A percentile compares a stretch with the other conserved stretches of the same genome.
These are phyloP conservation scores for Aphanomyces astaci DNA, from an alignment of 352 stramenopile genomes.

Conservation along the genomic window DNA sequence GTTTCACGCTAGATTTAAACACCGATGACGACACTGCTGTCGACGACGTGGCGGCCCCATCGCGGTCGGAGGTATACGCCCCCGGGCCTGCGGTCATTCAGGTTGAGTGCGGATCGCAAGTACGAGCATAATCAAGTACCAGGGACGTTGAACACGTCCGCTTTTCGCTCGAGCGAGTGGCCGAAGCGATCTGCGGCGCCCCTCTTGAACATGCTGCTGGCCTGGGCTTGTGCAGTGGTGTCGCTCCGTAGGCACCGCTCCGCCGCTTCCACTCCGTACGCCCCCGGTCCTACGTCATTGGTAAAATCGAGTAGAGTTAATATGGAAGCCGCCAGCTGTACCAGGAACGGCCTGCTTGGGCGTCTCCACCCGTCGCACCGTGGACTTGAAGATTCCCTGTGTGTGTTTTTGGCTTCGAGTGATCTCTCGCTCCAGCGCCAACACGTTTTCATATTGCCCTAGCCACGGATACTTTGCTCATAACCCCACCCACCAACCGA, in stretches of 20 bases:
- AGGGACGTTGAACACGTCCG: constrained; percentile 46
- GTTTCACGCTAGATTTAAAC: constrained; percentile 36
- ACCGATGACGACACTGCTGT: constrained; percentile 12
- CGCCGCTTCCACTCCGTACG: constrained; percentile 58
- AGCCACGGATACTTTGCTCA: too few relatives aligned
- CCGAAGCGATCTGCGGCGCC: constrained; percentile 53
- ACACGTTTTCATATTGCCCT: constrained; percentile 57
- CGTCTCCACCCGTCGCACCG: constrained; percentile 41
- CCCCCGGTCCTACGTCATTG: constrained; percentile 51
- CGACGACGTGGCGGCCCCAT: constrained; percentile 20
- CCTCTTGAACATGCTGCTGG: constrained; percentile 54
- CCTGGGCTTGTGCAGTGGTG: constrained; percentile 47
- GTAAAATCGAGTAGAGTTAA: too few relatives aligned
- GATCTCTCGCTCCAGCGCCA: constrained; percentile 34
- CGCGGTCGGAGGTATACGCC: constrained; percentile 31
- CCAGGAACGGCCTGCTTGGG: constrained; percentile 11
- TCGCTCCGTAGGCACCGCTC: constrained; percentile 59
- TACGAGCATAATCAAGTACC: neutral
- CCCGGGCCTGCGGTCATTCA: constrained; percentile 36
- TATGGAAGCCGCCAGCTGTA: neutral
- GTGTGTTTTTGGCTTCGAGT: constrained; percentile 26
- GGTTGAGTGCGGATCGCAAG: neutral
- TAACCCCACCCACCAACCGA: too few relatives aligned
- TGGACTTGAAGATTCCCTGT: constrained; percentile 61
- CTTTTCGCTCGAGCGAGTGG: constrained; percentile 30